Base-by-base conservation (phyloP, 257 asterid species). In the Rubia yunnanensis region DNA sequence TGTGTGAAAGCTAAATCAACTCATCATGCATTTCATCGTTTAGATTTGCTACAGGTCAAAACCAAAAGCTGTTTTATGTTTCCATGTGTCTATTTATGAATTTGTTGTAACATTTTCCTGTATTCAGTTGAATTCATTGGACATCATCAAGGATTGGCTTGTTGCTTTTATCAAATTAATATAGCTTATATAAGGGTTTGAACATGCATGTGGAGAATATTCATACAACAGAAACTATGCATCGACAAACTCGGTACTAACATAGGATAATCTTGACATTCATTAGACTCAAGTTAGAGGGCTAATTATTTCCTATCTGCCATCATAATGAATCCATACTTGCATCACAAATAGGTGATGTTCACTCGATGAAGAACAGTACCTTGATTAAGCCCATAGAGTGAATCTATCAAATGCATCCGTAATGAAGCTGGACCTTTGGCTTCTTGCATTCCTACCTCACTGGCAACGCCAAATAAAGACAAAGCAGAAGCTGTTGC, bases 401-500 rank as follows among this genome's bases (percentile, higher is more conserved):
- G 91, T 0, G 94, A 76, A 68, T 92, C 99, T 22, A 89, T 78
- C 74, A 89, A 68, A 70, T 83, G 81, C 76, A 70, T 71, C 56
- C 99, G 81, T 70, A 92, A 70, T 10, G 99, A 89, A 71, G 80
- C 94, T 13, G 97, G 99, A 20, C 99, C 99, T 53, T 73, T 67
- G 27, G 95, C 91, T 72, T 49, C 57, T 44, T 70, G 78, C 86
- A 84, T 79, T 5, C 85, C 99, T 10, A 79, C 28, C 75, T 89
- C 97, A 32, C 90, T 60, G 6, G 96, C 92, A 31, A 92, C 59
- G 6, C 99, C 97, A 64, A 92, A 92, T 26, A 89, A 67, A 32
- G 97, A 88, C 69, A 89, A 63, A 5, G 99, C 99, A 30, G 90
- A 75, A 44, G 85, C 90, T 3, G 96, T 80, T 68, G 99, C 97